Percentiles rank a stretch among this genome's conserved stretches.
Conservation (phyloP, 2,329 filamentous ascomycete species). For the Alternaria consortialis region DNA sequence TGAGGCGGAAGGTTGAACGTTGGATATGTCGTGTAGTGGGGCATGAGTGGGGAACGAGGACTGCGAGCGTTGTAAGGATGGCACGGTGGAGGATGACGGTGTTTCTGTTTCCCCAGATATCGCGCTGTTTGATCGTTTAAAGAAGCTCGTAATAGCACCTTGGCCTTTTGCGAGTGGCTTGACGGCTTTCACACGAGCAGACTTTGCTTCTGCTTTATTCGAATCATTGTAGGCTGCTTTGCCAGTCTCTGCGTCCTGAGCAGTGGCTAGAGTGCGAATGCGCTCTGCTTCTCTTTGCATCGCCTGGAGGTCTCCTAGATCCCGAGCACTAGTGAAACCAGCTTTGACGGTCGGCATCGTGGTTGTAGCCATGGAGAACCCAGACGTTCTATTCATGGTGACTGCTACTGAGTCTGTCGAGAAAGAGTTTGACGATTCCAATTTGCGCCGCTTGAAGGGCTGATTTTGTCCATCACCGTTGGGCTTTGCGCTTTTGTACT, state of each 20-base stretch:
- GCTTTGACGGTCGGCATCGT: conserved; percentile 29
- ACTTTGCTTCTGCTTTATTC: conserved; percentile 33
- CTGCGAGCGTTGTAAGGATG: conserved; percentile 32
- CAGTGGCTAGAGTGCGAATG: conserved; percentile 33
- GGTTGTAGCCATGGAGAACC: conserved; percentile 39
- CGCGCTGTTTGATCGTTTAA: conserved; percentile 47
- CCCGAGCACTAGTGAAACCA: conserved; percentile 53
- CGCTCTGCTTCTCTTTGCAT: conserved; percentile 52
- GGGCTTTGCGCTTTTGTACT: conserved; percentile 8
- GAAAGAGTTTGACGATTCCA: conserved; percentile 25
- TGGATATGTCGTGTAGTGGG: conserved; percentile 47
- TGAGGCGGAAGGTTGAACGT: conserved; percentile 26
- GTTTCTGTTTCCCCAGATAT: conserved; percentile 23
- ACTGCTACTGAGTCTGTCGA: conserved; percentile 23
- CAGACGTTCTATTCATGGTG: conserved; percentile 44
- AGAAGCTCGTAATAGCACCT: conserved; percentile 63
- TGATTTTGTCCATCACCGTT: conserved; percentile 15
- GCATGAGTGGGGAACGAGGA: conserved; percentile 25
- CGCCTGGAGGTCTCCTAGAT: conserved; percentile 44
- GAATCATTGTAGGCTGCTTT: conserved; percentile 36
- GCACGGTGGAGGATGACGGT: conserved; percentile 3
- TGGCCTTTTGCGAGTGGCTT: conserved; percentile 58
- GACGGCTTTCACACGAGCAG: conserved; percentile 23
- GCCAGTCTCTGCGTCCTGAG: conserved; percentile 32
- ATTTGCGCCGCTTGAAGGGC: conserved; percentile 39